Evolutionary conservation across 2,329 filamentous ascomycete genomes (phyloP).

Genomic region (Cladosporium sp.): DNA sequence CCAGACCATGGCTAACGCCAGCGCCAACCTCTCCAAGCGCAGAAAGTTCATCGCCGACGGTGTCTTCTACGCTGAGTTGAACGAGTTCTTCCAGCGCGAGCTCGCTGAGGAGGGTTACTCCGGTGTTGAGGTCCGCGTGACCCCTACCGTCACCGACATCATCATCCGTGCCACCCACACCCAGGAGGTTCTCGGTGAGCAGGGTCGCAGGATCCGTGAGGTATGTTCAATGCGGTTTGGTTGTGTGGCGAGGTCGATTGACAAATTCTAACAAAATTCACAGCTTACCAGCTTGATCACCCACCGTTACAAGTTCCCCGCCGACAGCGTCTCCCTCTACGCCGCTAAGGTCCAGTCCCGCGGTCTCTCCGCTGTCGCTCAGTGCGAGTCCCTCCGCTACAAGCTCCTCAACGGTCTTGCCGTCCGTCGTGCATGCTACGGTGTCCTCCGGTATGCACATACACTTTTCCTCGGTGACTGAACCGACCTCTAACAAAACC

Average conservation of each 20-base stretch:
- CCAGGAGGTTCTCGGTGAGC: slow-evolving; percentile 99
- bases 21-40: slow-evolving; percentile 72
- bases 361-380: slow-evolving; percentile 98
- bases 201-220: slow-evolving; percentile 98
- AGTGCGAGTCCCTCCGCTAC: slow-evolving; percentile 99
- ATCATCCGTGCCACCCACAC: slow-evolving; percentile 99
- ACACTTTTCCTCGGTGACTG: not conserved
- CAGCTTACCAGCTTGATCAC: slow-evolving; percentile 98
- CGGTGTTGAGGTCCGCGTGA: slow-evolving; percentile 99
- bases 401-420: slow-evolving; percentile 99
- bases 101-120: slow-evolving; percentile 99
- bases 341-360: slow-evolving; percentile 99
- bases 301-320: slow-evolving; percentile 99
- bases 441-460: slow-evolving; percentile 68
- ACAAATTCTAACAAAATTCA: not conserved
- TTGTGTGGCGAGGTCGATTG: not conserved
- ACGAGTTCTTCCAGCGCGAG: slow-evolving; percentile 99
- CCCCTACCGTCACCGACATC: slow-evolving; percentile 99
- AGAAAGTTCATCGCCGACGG: slow-evolving; percentile 79
- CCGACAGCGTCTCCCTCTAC: slow-evolving; percentile 99
- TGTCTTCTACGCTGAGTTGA: slow-evolving; percentile 99
- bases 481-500: slow-evolving; percentile 19
- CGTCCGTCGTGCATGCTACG: slow-evolving; percentile 98
- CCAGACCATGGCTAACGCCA: slow-evolving; percentile 32
- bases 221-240: slow-evolving; percentile 24